Conservation (phyloP, 371 early-diverging fungal species). For the Conidiobolus incongruus region DNA sequence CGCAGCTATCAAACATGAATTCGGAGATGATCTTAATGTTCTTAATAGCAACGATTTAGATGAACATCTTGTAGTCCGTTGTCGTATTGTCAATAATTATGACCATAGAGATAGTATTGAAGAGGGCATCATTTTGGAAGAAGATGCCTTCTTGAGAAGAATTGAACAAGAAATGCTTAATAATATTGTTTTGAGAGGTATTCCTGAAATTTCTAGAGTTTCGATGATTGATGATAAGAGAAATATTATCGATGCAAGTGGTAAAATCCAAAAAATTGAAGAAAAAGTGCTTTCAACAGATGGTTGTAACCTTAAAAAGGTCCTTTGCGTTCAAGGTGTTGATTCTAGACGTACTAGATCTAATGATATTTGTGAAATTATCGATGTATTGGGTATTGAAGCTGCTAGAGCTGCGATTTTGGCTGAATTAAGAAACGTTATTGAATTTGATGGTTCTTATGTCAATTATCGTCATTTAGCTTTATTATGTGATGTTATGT, state of each 20-base stretch:
- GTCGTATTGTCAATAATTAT: conserved; percentile 50
- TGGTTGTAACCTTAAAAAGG: conserved; percentile 81
- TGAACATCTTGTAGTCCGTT: conserved; percentile 88
- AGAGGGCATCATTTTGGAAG: conserved; percentile 46
- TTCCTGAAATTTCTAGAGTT: conserved; percentile 71
- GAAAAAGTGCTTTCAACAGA: conserved; percentile 94
- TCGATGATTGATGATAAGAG: conserved; percentile 50
- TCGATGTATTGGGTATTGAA: conserved; percentile 94
- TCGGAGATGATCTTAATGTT: conserved; percentile 24
- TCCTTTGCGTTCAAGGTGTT: conserved; percentile 68
- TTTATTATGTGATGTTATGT: conserved; percentile 97
- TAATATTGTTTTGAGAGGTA: conserved; percentile 76
- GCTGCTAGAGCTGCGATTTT: conserved; percentile 85
- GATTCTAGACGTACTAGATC: conserved; percentile 65
- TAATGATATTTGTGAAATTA: conserved; percentile 86
- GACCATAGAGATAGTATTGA: conserved; percentile 13
- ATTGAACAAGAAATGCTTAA: conserved; percentile 70
- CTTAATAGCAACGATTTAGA: conserved; percentile 63
- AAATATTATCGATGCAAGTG: conserved; percentile 15
- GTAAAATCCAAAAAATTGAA: conserved; percentile 35
- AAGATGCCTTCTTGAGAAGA: conserved; percentile 75
- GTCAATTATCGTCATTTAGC: conserved; percentile 98
- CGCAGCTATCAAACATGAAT: conserved; percentile 39
- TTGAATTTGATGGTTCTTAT: conserved; percentile 96
- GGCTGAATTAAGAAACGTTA: conserved; percentile 87